phyloP scores from a whole-genome alignment of 805 yeast species.

The Pichia exigua region DNA sequence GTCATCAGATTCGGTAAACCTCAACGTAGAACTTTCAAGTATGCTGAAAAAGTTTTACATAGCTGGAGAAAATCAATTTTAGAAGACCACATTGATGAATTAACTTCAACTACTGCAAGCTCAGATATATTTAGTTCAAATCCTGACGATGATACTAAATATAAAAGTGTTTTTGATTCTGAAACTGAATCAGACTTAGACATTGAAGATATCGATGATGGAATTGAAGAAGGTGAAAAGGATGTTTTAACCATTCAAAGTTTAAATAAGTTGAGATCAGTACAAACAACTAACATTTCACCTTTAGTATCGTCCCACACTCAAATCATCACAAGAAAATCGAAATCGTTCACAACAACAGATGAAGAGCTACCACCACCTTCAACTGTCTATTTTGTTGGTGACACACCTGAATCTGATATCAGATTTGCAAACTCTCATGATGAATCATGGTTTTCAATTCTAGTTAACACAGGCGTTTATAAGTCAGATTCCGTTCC shows the following conservation, averaged over 20 bases:
- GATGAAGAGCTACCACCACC: constrained; percentile 62
- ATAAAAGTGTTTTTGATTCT: constrained; percentile 16
- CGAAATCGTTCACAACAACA: neutral
- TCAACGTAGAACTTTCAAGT: constrained; percentile 77
- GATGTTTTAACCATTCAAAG: constrained; percentile 41
- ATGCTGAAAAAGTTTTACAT: constrained; percentile 69
- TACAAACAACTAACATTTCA: neutral
- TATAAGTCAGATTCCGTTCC: constrained; percentile 76
- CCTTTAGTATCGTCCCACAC: neutral
- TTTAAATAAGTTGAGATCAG: constrained; percentile 31
- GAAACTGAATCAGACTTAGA: constrained; percentile 23
- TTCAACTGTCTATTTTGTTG: constrained; percentile 79
- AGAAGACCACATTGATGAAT: constrained; percentile 59
- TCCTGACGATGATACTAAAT: neutral
- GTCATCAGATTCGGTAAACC: constrained; percentile 88
- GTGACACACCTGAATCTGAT: constrained; percentile 87
- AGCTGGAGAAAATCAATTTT: constrained; percentile 74
- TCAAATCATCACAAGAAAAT: neutral
- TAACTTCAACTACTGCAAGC: constrained; percentile 14
- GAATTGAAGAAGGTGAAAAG: constrained; percentile 32
- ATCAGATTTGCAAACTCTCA: constrained; percentile 83
- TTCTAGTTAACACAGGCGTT: constrained; percentile 81
- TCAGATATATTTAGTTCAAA: constrained; percentile 9
- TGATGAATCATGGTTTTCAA: constrained; percentile 78
- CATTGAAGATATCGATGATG: constrained; percentile 28